Evolutionary conservation across 192 early-diverging fungal species (phyloP).

Genomic region (Coemansia guatemalensis): DNA sequence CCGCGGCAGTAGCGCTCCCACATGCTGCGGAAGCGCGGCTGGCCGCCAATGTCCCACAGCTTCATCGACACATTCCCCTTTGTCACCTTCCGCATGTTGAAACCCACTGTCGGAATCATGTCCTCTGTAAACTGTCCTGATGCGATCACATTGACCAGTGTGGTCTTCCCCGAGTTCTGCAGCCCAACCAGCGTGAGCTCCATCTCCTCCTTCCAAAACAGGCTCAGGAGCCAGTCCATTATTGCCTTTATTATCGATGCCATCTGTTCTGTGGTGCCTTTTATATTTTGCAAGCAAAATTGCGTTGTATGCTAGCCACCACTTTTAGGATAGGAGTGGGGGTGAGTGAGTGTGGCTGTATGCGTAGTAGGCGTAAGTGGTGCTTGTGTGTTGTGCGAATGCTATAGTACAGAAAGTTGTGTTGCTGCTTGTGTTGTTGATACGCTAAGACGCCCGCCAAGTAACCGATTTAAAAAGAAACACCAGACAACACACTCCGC

Average conservation of each 20-base stretch:
- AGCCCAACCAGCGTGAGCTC: constrained; percentile 86
- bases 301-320: constrained; percentile 1
- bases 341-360: neutral
- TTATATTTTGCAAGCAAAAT: neutral
- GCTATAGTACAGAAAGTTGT: neutral
- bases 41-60: constrained; percentile 99
- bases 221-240: constrained; percentile 68
- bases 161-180: constrained; percentile 87
- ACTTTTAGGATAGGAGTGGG: neutral
- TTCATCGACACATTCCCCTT: constrained; percentile 97
- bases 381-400: neutral
- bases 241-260: constrained; percentile 52
- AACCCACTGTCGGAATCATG: constrained; percentile 97
- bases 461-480: neutral
- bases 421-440: neutral
- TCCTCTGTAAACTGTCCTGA: constrained; percentile 83
- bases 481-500: constrained; percentile 3
- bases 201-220: constrained; percentile 89
- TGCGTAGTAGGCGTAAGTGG: neutral
- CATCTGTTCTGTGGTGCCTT: constrained; percentile 15
- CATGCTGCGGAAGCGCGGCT: constrained; percentile 96
- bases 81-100: constrained; percentile 96
- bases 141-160: constrained; percentile 83
- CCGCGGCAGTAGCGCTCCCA: constrained; percentile 88
- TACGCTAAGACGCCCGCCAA: neutral